A percentile compares a stretch with the other conserved stretches of the same genome.
These are phyloP conservation scores for Cucumis cinereus DNA, from an alignment of 306 rosid genomes.

Conservation along the genomic window DNA sequence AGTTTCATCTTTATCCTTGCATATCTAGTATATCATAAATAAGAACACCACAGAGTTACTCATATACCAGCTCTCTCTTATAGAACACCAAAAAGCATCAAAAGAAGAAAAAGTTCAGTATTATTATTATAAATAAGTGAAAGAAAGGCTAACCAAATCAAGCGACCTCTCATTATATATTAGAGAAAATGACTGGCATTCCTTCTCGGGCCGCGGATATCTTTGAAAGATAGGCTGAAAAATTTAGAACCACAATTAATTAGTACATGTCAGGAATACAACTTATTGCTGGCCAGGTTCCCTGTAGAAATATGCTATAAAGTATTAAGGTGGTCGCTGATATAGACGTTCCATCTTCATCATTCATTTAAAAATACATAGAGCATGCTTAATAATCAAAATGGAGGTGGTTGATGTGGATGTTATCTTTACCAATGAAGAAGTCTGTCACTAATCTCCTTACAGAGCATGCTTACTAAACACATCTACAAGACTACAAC, in stretches of 20 bases:
- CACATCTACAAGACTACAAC: not conserved
- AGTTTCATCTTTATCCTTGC: slow-evolving; percentile 99
- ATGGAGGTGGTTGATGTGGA: not conserved
- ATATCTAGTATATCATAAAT: slow-evolving; percentile 52
- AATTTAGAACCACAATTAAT: slow-evolving; percentile 19
- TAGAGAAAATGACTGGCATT: slow-evolving; percentile 93
- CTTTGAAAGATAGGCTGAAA: slow-evolving; percentile 97
- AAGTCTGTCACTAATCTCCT: not conserved
- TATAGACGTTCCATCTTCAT: not conserved
- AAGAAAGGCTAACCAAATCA: slow-evolving; percentile 57
- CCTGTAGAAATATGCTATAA: not conserved
- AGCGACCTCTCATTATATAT: slow-evolving; percentile 91
- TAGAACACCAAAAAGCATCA: not conserved
- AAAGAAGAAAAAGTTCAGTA: slow-evolving; percentile 3
- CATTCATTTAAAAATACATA: not conserved
- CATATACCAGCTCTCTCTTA: not conserved
- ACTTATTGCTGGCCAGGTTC: not conserved
- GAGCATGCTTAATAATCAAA: no score
- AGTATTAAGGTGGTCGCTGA: not conserved
- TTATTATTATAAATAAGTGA: not conserved
- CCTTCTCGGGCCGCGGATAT: slow-evolving; percentile 98
- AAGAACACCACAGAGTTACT: slow-evolving; percentile 21
- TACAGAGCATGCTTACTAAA: not conserved
- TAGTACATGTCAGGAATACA: not conserved
- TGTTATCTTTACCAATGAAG: not conserved